A percentile compares a stretch with the other conserved stretches of the same genome.
phyloP scores from a whole-genome alignment of 192 early-diverging fungal species.

The Allomyces macrogynus region DNA sequence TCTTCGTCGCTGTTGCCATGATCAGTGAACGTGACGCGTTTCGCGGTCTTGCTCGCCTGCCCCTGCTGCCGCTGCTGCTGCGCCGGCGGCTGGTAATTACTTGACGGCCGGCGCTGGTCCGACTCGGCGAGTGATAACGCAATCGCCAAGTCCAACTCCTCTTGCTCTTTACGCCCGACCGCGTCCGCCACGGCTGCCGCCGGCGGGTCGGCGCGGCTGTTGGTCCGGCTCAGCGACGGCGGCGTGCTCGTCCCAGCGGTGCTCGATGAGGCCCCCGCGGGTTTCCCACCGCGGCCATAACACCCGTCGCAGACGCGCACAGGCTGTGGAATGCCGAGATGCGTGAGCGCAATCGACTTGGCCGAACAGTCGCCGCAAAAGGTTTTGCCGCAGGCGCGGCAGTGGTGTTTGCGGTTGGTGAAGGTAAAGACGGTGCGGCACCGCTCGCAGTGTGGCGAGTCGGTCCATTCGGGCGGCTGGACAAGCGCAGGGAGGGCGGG shows the following conservation, averaged over 20 bases:
- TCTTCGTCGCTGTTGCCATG: conserved; percentile 15
- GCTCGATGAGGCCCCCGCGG: conserved; percentile 17
- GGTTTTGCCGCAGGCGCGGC: conserved; percentile 85
- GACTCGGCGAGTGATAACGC: conserved; percentile 68
- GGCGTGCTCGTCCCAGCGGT: conserved; percentile 17
- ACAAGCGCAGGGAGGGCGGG: background rate
- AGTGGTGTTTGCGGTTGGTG: conserved; percentile 96
- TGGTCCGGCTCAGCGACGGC: conserved; percentile 9
- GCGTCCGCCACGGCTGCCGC: conserved; percentile 6
- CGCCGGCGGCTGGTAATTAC: conserved; percentile 4
- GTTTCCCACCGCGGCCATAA: conserved; percentile 22
- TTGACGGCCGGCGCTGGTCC: conserved; percentile 20
- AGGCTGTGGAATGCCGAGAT: conserved; percentile 65
- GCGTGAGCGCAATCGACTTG: conserved; percentile 61
- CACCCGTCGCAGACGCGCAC: conserved; percentile 95
- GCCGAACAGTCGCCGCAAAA: conserved; percentile 87
- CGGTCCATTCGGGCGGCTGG: conserved; percentile 90
- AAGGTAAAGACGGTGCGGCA: conserved; percentile 83
- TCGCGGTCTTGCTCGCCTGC: background rate
- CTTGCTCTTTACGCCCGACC: conserved; percentile 43
- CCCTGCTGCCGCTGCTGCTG: conserved; percentile 5
- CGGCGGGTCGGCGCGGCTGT: background rate
- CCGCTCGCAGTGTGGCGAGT: conserved; percentile 79
- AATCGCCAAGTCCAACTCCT: conserved; percentile 80
- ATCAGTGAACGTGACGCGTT: background rate